Evolutionary conservation across 169 alveolate genomes (phyloP).

Genomic region (Plasmodium chabaudi): DNA sequence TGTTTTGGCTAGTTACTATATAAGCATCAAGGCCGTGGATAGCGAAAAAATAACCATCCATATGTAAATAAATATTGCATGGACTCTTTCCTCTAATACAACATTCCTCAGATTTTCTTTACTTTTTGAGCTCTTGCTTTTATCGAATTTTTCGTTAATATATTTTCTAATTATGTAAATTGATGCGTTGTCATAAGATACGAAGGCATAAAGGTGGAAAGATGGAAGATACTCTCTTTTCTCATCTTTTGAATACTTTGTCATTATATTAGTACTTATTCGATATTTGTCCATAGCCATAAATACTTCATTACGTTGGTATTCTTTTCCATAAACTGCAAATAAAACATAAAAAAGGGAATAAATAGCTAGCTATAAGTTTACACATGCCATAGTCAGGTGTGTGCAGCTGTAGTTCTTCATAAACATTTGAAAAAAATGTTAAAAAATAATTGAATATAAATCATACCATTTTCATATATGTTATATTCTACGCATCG

Average conservation of each 20-base stretch:
- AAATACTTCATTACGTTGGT: slow-evolving; percentile 49
- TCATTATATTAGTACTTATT: slow-evolving; percentile 33
- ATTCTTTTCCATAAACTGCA: slow-evolving; percentile 41
- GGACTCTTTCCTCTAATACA: slow-evolving; percentile 36
- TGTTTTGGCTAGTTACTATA: slow-evolving; percentile 17
- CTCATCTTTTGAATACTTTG: slow-evolving; percentile 47
- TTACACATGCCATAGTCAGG: no score
- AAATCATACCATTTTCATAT: slow-evolving; percentile 12
- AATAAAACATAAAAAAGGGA: not conserved
- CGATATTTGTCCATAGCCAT: slow-evolving; percentile 59
- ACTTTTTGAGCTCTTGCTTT: slow-evolving; percentile 17
- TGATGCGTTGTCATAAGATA: slow-evolving; percentile 40
- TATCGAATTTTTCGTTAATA: slow-evolving; percentile 5
- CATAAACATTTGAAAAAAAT: not conserved
- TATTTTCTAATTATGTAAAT: slow-evolving; percentile 37
- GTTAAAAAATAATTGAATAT: not conserved
- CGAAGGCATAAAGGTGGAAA: slow-evolving; percentile 39
- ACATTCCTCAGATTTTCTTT: slow-evolving; percentile 48
- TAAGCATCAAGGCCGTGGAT: not conserved
- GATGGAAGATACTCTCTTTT: slow-evolving; percentile 71
- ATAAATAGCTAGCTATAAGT: no score
- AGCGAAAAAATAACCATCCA: slow-evolving; percentile 32
- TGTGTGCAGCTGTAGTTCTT: not conserved
- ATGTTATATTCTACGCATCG: slow-evolving; percentile 50
- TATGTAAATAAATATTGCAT: slow-evolving; percentile 16